Evolutionary conservation across 768 basidiomycete genomes (phyloP).

Genomic region (Lentinula raphanica): DNA sequence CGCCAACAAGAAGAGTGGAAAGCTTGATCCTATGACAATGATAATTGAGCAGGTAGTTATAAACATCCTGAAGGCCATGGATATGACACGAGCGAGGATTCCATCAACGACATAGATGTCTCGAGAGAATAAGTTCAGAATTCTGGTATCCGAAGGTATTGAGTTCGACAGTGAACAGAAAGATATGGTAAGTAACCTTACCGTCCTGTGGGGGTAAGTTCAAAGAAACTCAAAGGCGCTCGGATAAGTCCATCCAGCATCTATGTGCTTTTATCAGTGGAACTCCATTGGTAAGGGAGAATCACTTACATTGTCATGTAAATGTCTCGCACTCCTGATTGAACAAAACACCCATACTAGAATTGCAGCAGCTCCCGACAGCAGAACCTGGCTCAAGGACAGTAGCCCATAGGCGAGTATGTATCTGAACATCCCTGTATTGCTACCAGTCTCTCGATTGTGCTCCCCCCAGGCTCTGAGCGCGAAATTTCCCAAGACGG

Average conservation of each 20-base stretch:
- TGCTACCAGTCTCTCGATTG: slow-evolving; percentile 56
- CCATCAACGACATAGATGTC: slow-evolving; percentile 87
- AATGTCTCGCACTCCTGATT: slow-evolving; percentile 61
- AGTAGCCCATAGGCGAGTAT: slow-evolving; percentile 64
- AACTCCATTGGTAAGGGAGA: not conserved
- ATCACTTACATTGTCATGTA: slow-evolving; percentile 68
- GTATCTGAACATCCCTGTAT: slow-evolving; percentile 53
- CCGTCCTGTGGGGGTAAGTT: slow-evolving; percentile 82
- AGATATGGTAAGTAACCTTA: slow-evolving; percentile 21
- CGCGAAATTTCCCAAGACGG: slow-evolving; percentile 57
- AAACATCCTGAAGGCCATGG: slow-evolving; percentile 62
- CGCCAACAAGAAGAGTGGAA: slow-evolving; percentile 76
- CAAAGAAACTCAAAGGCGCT: slow-evolving; percentile 86
- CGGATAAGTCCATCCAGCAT: slow-evolving; percentile 79
- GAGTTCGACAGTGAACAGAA: not conserved
- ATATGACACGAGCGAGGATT: slow-evolving; percentile 71
- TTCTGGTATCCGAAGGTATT: slow-evolving; percentile 37
- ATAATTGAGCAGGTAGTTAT: slow-evolving; percentile 55
- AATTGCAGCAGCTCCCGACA: slow-evolving; percentile 52
- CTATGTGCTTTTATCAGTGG: slow-evolving; percentile 27
- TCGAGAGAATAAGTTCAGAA: slow-evolving; percentile 87
- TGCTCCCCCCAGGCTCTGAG: slow-evolving; percentile 82
- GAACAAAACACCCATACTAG: slow-evolving; percentile 76
- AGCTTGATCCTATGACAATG: slow-evolving; percentile 72
- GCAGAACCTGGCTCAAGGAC: slow-evolving; percentile 50